Conservation (phyloP, 495 filamentous ascomycete genomes). For the Parmelia sp. region DNA sequence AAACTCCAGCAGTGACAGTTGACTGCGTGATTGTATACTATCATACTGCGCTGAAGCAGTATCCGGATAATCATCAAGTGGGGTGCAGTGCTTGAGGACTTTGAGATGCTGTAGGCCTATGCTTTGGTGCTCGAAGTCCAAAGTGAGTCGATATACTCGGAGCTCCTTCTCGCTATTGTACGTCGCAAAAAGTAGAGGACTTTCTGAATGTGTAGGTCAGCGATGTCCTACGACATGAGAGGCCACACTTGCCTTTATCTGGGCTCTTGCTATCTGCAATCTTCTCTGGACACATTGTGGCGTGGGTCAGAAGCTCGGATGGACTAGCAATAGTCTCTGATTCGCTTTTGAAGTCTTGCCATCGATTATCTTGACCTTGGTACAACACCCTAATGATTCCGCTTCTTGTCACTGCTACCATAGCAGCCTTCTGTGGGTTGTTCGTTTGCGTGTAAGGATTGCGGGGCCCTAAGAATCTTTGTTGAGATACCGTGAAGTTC, state of each 20-base stretch:
- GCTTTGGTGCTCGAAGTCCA: slow-evolving; percentile 46
- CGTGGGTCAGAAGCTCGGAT: slow-evolving; percentile 71
- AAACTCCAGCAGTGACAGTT: slow-evolving; percentile 60
- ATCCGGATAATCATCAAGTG: slow-evolving; percentile 24
- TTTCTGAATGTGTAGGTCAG: slow-evolving; percentile 32
- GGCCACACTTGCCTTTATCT: slow-evolving; percentile 9
- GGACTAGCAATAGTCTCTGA: slow-evolving; percentile 63
- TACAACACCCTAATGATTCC: slow-evolving; percentile 65
- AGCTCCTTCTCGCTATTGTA: slow-evolving; percentile 63
- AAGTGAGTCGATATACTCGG: slow-evolving; percentile 52
- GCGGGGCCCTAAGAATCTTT: slow-evolving; percentile 53
- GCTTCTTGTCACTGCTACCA: slow-evolving; percentile 64
- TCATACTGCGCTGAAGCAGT: not conserved
- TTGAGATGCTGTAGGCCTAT: slow-evolving; percentile 44
- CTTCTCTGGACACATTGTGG: slow-evolving; percentile 51
- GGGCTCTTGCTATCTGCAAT: slow-evolving; percentile 52
- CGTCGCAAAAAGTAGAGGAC: slow-evolving; percentile 55
- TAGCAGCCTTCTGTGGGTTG: slow-evolving; percentile 48
- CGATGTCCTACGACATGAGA: not conserved
- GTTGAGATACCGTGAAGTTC: slow-evolving; percentile 44
- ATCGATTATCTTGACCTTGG: slow-evolving; percentile 58
- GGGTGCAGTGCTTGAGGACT: slow-evolving; percentile 44
- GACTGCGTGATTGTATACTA: slow-evolving; percentile 27
- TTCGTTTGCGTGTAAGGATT: slow-evolving; percentile 46
- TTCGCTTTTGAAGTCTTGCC: slow-evolving; percentile 60